Base-by-base conservation (phyloP, 768 basidiomycete species). In the Tubosaeta brunneosetosa region DNA sequence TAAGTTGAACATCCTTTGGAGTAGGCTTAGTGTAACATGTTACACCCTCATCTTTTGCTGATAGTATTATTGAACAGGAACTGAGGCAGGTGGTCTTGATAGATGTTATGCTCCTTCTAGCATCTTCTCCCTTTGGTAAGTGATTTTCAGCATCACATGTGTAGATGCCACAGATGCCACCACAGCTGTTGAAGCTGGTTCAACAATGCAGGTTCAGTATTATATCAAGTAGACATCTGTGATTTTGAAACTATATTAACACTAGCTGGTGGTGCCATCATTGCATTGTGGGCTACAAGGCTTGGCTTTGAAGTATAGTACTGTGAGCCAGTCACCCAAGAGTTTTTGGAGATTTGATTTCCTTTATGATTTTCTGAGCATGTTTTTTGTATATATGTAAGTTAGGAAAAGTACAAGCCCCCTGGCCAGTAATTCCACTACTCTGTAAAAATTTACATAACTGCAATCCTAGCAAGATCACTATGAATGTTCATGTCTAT, bases 11-110 rank as follows among this genome's bases (percentile, higher is more conserved):
- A n/a, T n/a, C n/a, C n/a, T n/a, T n/a, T n/a, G n/a, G n/a, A n/a
- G n/a, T n/a, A n/a, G n/a, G n/a, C n/a, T n/a, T n/a, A n/a, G n/a
- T n/a, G n/a, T n/a, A n/a, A n/a, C n/a, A n/a, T n/a, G n/a, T 38
- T 14, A 34, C 3, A 14, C 22, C 11, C 25, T 40, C 16, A 51
- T 34, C 25, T 42, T 17, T 22, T n/a, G n/a, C n/a, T 3, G 1
- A 25, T 53, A 82, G 82, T n/a, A 82, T 83, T 48, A 81, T 83
- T 32, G 81, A 83, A 63, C 75, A 77, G 6, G 74, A 79, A 58
- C 73, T 69, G 1, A 62, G 70, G 10, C 69, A 71, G 7, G 25
- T 56, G 10, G 43, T 51, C 4, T 59, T 66, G 0, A 45, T 45
- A 10, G 77, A 79, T 46, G 67, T 66, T 4, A 66, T 69, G 17